Base-by-base conservation (phyloP, 2,329 filamentous ascomycete species). In the Periconia digitata region DNA sequence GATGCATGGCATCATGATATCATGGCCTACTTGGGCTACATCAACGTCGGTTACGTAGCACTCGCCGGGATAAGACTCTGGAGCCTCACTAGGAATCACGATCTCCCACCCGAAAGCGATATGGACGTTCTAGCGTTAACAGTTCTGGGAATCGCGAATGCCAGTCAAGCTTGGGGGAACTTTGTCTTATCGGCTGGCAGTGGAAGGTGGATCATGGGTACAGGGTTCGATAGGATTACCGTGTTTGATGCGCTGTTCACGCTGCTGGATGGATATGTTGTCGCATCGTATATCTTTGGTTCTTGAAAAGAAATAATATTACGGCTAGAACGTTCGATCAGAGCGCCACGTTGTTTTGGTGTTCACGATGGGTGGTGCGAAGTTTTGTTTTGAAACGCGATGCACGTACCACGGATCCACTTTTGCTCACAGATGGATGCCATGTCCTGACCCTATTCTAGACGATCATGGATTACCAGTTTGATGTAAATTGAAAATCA, bases 11-110 rank as follows among this genome's bases (percentile, higher is more conserved):
- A 43, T 24, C 40, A 43, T 17, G 40, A 43, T 17, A 43, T 43
- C n/a, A 43, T 43, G 40, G 40, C 40, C 3, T 43, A 43, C 23
- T 17, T 43, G 22, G 40, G 40, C n/a, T 43, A 43, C 24, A 43
- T 43, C 40, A 43, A 43, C 40, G 40, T 43, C 40, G 40, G 22
- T 12, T 43, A 43, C 20, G 22, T 23, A 2, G 40, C 13, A 6
- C 27, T 43, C n/a, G 23, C 40, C 8, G 23, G 23, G 29, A 29
- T 43, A 8, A 22, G 27, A 3, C 40, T 32, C n/a, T 32, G 16
- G n/a, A 16, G 40, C n/a, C 40, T 13, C 16, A 32, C 27, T 3
- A 29, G 18, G 13, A 16, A 22, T 20, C 23, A 12, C 18, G 8
- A 7, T 21, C 21, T 24, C 15, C 40, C 12, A 12, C 27, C 24